Evolutionary conservation across 495 filamentous ascomycete species (phyloP).

Genomic region (Aspergillus diversus): DNA sequence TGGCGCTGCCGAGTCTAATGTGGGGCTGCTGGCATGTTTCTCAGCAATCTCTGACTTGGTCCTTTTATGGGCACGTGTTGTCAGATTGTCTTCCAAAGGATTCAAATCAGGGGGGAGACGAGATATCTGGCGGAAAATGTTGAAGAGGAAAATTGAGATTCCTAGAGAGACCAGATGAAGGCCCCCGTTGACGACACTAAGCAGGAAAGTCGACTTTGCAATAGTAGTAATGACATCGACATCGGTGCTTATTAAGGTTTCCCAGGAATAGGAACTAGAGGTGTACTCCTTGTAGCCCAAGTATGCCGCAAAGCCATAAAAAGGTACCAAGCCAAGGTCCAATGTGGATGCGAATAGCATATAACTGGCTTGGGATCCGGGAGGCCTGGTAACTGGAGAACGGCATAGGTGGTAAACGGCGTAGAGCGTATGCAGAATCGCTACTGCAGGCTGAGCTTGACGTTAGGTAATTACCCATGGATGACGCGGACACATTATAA

Average conservation of each 20-base stretch:
- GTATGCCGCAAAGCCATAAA: conserved; percentile 73
- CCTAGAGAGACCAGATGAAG: conserved; percentile 71
- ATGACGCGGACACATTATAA: neutral
- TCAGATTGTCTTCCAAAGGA: conserved; percentile 83
- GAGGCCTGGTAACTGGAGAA: conserved; percentile 66
- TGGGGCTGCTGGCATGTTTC: conserved; percentile 53
- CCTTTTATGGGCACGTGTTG: conserved; percentile 73
- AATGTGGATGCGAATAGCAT: conserved; percentile 76
- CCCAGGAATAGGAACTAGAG: conserved; percentile 58
- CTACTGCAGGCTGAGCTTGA: conserved; percentile 60
- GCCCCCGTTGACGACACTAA: conserved; percentile 60
- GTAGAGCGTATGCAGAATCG: conserved; percentile 71
- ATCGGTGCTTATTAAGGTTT: conserved; percentile 57
- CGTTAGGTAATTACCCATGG: conserved; percentile 28
- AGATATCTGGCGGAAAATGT: conserved; percentile 80
- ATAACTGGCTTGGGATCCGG: conserved; percentile 80
- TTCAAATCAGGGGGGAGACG: conserved; percentile 89
- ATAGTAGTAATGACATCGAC: conserved; percentile 54
- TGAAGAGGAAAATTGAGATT: conserved; percentile 69
- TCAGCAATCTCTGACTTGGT: conserved; percentile 72
- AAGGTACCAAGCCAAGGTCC: conserved; percentile 72
- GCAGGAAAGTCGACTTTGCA: conserved; percentile 64
- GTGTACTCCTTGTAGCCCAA: conserved; percentile 52
- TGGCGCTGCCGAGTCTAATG: conserved; percentile 54
- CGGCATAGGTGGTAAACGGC: conserved; percentile 75